Evolutionary conservation across 164 flowering plant species (phyloP), one percentile per base, ranked within the genome.

Genomic region (Vitis riparia): DNA sequence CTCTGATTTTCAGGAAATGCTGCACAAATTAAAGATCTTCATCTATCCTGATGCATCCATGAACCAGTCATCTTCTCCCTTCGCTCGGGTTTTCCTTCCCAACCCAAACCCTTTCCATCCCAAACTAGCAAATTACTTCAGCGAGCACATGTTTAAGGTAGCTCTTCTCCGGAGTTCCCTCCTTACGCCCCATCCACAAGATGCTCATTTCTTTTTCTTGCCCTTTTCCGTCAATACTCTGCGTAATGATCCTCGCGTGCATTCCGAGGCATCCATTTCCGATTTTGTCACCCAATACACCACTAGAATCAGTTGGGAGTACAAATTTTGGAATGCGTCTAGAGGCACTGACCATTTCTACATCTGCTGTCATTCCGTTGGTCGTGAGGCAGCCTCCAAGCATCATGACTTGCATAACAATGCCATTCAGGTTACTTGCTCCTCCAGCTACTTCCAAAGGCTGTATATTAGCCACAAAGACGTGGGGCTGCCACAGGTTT

Each of bases 261-360:
- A 51, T n/a, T 78, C 83, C 2, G 86, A 77, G 77, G 65, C 74
- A 3, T 66, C 83, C 49, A 87, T 87, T 56, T 48, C 82, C 0
- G 61, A 77, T 10, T 87, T 87, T 68, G 84, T 87, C 1, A 62
- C 84, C 19, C 62, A 66, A 6, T 87, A 87, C 53, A 68, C 79
- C 9, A 29, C n/a, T 44, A 76, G 69, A 63, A 78, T 85, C 56
- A 70, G 82, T 68, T 52, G 66, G 2, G 76, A 82, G 15, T 81
- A 69, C 44, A 13, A 19, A 2, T 84, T 70, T 71, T 87, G 91
- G 91, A 87, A 87, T 68, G 80, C 84, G 13, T 80, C 91, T 0
- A 68, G 65, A 37, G 91, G 91, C 9, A 73, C 85, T 13, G 91
- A 87, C 64, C 91, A 87, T 68, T 85, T 87, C 80, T 87, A 71